These are phyloP conservation scores for Termitomyces sp. DNA, from an alignment of 768 basidiomycete species.

Conservation along the genomic window DNA sequence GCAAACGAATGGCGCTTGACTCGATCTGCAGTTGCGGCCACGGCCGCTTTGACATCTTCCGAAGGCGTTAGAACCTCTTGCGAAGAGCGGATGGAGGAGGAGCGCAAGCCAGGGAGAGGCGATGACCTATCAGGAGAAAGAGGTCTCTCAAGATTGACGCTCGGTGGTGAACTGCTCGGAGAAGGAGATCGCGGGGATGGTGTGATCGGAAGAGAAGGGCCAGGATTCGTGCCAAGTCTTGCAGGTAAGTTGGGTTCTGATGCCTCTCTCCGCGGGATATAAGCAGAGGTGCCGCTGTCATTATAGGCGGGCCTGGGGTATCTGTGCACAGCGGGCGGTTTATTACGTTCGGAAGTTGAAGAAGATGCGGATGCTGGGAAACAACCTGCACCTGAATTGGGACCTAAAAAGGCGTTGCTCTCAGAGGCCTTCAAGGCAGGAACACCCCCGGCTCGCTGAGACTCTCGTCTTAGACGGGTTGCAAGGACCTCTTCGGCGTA, in stretches of 20 bases:
- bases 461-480: conserved; percentile 56
- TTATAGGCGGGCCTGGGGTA: conserved; percentile 33
- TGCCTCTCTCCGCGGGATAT: conserved; percentile 37
- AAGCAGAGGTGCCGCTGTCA: conserved; percentile 10
- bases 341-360: conserved; percentile 39
- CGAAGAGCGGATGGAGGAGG: conserved; percentile 51
- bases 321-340: conserved; percentile 30
- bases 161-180: conserved; percentile 48
- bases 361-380: conserved; percentile 35
- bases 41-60: conserved; percentile 43
- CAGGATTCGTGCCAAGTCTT: conserved; percentile 19
- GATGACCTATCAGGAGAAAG: conserved; percentile 21
- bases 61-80: conserved; percentile 44
- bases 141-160: conserved; percentile 27
- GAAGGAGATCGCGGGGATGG: conserved; percentile 24
- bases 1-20: conserved; percentile 38
- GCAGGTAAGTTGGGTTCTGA: conserved; percentile 39
- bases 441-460: conserved; percentile 42
- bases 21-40: conserved; percentile 26
- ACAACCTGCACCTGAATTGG: conserved; percentile 18
- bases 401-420: conserved; percentile 14
- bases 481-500: conserved; percentile 60
- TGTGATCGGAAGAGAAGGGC: conserved; percentile 29
- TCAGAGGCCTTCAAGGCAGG: conserved; percentile 22
- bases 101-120: conserved; percentile 35